Evolutionary conservation across 768 basidiomycete species (phyloP).

Genomic region (Boletellus emodensis): DNA sequence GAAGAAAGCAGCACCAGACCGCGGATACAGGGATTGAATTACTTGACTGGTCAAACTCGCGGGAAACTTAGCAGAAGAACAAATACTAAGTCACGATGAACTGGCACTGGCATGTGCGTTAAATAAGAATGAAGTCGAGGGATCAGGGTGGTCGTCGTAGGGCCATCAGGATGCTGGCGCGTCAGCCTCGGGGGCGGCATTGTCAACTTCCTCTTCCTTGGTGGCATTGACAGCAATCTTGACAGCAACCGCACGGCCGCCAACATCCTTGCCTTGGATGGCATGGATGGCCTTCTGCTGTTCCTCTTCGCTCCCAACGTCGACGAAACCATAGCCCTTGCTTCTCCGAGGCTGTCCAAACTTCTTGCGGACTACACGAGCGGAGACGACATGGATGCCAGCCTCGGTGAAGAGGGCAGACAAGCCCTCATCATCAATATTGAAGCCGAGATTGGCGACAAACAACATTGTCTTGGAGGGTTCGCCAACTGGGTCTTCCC

Average conservation of each 20-base stretch:
- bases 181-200: conserved; percentile 31
- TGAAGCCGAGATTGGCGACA: conserved; percentile 97
- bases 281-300: conserved; percentile 88
- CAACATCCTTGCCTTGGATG: conserved; percentile 84
- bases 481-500: conserved; percentile 83
- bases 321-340: conserved; percentile 98
- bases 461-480: conserved; percentile 89
- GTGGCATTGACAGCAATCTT: conserved; percentile 92
- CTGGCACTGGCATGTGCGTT: conserved; percentile 21
- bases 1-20: conserved; percentile 48
- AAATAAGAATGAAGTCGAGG: conserved; percentile 24
- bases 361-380: conserved; percentile 84
- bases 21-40: conserved; percentile 21
- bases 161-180: conserved; percentile 25
- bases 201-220: conserved; percentile 52
- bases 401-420: conserved; percentile 80
- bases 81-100: conserved; percentile 32
- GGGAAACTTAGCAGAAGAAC: conserved; percentile 36
- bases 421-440: conserved; percentile 81
- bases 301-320: conserved; percentile 83
- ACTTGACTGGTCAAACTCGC: conserved; percentile 35
- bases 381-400: conserved; percentile 75
- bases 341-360: conserved; percentile 82
- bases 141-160: conserved; percentile 17
- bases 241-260: conserved; percentile 82